A percentile compares a stretch with the other conserved stretches of the same genome.
These are phyloP conservation scores for Tuber brumale DNA, from an alignment of 495 filamentous ascomycete genomes.

Conservation along the genomic window DNA sequence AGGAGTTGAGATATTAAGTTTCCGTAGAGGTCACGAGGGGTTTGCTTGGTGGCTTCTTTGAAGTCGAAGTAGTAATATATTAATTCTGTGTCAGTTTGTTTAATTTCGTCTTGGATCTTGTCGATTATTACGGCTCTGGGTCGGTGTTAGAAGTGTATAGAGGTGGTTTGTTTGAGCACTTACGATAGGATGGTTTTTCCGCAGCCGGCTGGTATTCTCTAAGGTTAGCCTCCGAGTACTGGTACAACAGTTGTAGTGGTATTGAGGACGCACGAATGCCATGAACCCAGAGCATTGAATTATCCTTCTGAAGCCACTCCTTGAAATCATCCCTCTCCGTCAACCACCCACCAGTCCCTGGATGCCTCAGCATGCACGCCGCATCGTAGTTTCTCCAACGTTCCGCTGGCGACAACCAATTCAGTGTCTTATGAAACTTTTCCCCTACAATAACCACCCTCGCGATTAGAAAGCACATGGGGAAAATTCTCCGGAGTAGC, in stretches of 20 bases:
- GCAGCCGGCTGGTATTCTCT: not conserved
- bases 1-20: constrained; percentile 21
- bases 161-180: constrained; percentile 1
- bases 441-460: not conserved
- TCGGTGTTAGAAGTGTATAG: not conserved
- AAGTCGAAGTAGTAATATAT: constrained; percentile 21
- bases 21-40: not conserved
- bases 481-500: not conserved
- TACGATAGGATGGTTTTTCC: not conserved
- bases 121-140: constrained; percentile 20
- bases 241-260: not conserved
- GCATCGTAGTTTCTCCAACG: constrained; percentile 16
- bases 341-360: constrained; percentile 33
- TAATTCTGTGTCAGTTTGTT: not conserved
- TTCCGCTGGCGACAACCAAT: constrained; percentile 16
- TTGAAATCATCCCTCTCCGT: constrained; percentile 16
- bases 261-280: constrained; percentile 27
- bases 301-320: constrained; percentile 17
- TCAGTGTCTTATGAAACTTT: constrained; percentile 6
- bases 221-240: not conserved
- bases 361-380: constrained; percentile 16
- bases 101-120: constrained; percentile 8
- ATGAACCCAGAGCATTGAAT: constrained; percentile 30
- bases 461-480: not conserved
- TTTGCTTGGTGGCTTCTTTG: constrained; percentile 15